Evolutionary conservation across 2,329 filamentous ascomycete genomes (phyloP).

Genomic region (Hortaea werneckii): DNA sequence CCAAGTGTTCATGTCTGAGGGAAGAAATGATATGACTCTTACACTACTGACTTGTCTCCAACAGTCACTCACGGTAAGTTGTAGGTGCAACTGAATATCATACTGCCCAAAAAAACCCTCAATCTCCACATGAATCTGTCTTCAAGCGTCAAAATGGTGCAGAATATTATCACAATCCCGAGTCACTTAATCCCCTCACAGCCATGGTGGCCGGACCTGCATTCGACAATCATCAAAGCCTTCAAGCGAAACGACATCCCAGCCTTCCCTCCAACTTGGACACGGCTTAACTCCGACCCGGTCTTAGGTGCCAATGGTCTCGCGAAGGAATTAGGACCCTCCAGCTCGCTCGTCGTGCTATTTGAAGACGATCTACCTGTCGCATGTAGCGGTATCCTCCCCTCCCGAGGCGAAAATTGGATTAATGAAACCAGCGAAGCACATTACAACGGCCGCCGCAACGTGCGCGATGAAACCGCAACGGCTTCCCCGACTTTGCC

Average conservation of each 20-base stretch:
- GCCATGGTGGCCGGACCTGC: slow-evolving; percentile 13
- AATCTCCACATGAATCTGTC: too few species aligned
- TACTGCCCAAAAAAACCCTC: too few species aligned
- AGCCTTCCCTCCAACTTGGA: slow-evolving; percentile 16
- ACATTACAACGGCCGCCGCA: background rate
- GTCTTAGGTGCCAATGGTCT: slow-evolving; percentile 8
- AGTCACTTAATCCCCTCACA: slow-evolving; percentile 7
- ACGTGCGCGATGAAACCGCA: background rate
- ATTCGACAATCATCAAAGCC: slow-evolving; percentile 11
- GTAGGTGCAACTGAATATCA: too few species aligned
- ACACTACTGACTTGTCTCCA: too few species aligned
- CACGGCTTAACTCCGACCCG: slow-evolving; percentile 11
- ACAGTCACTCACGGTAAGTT: too few species aligned
- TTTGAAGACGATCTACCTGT: slow-evolving; percentile 8
- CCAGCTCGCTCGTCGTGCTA: slow-evolving; percentile 10
- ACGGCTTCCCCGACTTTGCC: background rate
- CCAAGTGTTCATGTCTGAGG: too few species aligned
- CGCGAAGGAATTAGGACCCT: slow-evolving; percentile 11
- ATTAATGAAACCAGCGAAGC: slow-evolving; percentile 2
- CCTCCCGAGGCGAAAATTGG: slow-evolving; percentile 15
- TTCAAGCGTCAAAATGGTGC: background rate
- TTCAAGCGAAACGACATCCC: slow-evolving; percentile 12
- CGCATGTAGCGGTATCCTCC: slow-evolving; percentile 13
- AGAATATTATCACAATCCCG: slow-evolving; percentile 4
- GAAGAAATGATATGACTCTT: too few species aligned